phyloP scores from a whole-genome alignment of 441 rosid genomes.

The Brassica hybrid region DNA sequence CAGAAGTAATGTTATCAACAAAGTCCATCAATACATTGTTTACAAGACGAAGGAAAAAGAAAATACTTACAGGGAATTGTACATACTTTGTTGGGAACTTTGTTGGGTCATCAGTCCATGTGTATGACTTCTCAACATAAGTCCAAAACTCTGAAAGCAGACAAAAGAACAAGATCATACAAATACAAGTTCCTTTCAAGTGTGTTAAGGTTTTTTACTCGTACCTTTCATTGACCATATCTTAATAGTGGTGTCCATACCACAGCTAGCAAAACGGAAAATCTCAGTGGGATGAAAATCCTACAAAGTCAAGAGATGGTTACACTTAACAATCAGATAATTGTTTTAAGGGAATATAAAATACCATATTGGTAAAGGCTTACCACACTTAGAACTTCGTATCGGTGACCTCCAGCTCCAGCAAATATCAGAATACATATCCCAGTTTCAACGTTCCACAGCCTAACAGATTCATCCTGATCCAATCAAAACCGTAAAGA shows the following conservation, averaged over 20 bases:
- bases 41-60: neutral
- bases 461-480: too few species aligned
- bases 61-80: constrained; percentile 85
- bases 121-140: constrained; percentile 95
- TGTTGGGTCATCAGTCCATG: constrained; percentile 98
- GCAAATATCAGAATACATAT: constrained; percentile 96
- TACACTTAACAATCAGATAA: too few species aligned
- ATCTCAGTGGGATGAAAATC: too few species aligned
- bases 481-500: too few species aligned
- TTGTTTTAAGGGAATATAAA: neutral
- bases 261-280: too few species aligned
- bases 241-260: too few species aligned
- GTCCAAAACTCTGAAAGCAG: constrained; percentile 86
- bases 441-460: constrained; percentile 67
- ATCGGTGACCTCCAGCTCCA: constrained; percentile 99
- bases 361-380: constrained; percentile 34
- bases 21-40: neutral
- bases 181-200: neutral
- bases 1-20: constrained; percentile 18
- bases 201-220: neutral
- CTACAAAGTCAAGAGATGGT: too few species aligned
- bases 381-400: constrained; percentile 97
- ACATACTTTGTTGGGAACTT: constrained; percentile 98
- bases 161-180: constrained; percentile 16
- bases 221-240: neutral